phyloP scores from a whole-genome alignment of 2,329 filamentous ascomycete species.

The Nannizzia gypsea region DNA sequence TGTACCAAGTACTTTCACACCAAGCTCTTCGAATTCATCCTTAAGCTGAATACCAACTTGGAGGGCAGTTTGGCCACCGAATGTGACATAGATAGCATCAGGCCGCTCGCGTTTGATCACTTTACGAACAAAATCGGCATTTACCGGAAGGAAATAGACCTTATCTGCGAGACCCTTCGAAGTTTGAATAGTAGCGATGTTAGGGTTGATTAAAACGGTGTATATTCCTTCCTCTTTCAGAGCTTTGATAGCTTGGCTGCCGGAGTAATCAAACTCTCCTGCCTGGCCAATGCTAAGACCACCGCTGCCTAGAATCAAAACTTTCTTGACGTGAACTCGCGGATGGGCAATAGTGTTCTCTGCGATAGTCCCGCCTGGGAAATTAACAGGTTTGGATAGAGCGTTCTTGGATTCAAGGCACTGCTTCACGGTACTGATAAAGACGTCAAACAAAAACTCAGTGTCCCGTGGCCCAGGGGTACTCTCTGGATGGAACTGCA shows the following conservation, averaged over 20 bases:
- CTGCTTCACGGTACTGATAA: constrained; percentile 70
- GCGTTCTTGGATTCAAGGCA: constrained; percentile 55
- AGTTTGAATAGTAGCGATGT: constrained; percentile 97
- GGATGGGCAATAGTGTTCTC: constrained; percentile 70
- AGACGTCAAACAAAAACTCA: constrained; percentile 93
- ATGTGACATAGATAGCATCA: constrained; percentile 94
- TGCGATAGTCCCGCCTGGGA: constrained; percentile 71
- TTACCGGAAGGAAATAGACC: constrained; percentile 96
- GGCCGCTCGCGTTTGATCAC: constrained; percentile 90
- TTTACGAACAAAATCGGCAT: constrained; percentile 92
- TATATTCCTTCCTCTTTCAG: constrained; percentile 97
- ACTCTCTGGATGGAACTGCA: constrained; percentile 98
- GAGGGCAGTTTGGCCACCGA: constrained; percentile 94
- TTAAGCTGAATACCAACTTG: constrained; percentile 94
- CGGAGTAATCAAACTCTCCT: constrained; percentile 97
- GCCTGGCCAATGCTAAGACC: constrained; percentile 96
- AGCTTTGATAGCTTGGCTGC: constrained; percentile 96
- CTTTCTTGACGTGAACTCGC: constrained; percentile 79
- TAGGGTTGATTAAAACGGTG: constrained; percentile 96
- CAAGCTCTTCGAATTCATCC: constrained; percentile 86
- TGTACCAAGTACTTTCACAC: constrained; percentile 88
- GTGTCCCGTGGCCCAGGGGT: constrained; percentile 91
- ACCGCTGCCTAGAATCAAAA: constrained; percentile 84
- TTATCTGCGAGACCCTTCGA: constrained; percentile 96
- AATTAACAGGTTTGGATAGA: constrained; percentile 62